These are phyloP conservation scores for Lactarius akahatsu DNA, from an alignment of 768 basidiomycete genomes.

Conservation along the genomic window DNA sequence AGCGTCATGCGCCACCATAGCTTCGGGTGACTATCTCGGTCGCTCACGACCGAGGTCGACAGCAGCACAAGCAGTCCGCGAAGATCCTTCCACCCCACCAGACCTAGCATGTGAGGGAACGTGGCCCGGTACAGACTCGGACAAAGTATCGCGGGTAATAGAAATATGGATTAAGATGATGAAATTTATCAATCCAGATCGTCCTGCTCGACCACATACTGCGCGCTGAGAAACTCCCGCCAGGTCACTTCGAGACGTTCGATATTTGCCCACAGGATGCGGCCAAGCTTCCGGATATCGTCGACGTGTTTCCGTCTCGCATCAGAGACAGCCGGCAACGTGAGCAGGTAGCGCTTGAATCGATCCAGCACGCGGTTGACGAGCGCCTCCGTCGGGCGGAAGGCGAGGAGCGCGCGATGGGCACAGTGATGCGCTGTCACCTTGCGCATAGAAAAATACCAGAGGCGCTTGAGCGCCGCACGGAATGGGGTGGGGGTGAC, in stretches of 20 bases:
- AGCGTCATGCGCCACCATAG: too few relatives aligned
- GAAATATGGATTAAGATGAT: too few relatives aligned
- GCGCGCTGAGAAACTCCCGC: constrained; percentile 1
- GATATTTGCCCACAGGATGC: constrained; percentile 8
- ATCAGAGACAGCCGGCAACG: background rate
- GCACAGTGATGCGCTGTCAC: background rate
- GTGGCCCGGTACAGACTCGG: too few relatives aligned
- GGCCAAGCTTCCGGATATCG: constrained; percentile 12
- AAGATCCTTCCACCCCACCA: too few relatives aligned
- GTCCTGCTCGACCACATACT: constrained; percentile 45
- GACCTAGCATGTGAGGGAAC: too few relatives aligned
- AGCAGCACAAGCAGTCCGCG: too few relatives aligned
- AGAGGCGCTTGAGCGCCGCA: background rate
- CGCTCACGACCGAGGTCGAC: too few relatives aligned
- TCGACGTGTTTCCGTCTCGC: constrained; percentile 5
- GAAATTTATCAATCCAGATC: constrained; percentile 47
- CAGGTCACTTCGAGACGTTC: background rate
- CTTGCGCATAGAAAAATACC: constrained; percentile 6
- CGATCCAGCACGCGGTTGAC: background rate
- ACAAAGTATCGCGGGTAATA: too few relatives aligned
- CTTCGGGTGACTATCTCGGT: too few relatives aligned
- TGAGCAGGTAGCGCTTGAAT: background rate
- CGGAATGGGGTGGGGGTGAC: background rate
- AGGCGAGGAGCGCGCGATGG: background rate
- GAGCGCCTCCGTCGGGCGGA: constrained; percentile 1